A percentile compares a stretch with the other conserved stretches of the same genome.
These are phyloP conservation scores for Claviceps citrina DNA, from an alignment of 2,329 filamentous ascomycete species.

Conservation along the genomic window DNA sequence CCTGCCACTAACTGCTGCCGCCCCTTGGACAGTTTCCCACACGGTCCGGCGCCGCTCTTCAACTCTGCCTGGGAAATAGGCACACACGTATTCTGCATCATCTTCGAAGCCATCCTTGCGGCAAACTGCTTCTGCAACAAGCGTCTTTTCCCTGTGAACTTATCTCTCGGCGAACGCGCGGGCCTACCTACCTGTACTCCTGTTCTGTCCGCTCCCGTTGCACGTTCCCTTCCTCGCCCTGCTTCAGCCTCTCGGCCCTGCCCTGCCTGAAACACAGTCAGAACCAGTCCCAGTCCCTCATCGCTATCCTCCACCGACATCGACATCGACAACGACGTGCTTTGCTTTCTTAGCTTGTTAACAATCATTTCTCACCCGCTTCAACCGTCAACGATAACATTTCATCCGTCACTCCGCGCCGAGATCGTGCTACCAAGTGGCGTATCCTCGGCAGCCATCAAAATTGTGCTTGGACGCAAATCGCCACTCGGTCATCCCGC, in stretches of 20 bases:
- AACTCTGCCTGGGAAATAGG: neutral
- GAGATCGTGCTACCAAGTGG: neutral
- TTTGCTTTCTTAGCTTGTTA: slow-evolving; percentile 4
- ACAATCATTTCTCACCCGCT: slow-evolving; percentile 3
- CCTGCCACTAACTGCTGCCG: too few relatives aligned
- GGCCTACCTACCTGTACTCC: neutral
- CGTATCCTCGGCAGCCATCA: neutral
- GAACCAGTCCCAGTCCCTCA: slow-evolving; percentile 5
- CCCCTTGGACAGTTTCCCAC: too few relatives aligned
- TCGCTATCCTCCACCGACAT: slow-evolving; percentile 6
- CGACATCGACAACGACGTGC: slow-evolving; percentile 1
- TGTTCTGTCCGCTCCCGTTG: slow-evolving; percentile 1
- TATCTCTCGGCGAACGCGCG: neutral
- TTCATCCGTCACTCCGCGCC: neutral
- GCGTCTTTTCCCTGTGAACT: slow-evolving; percentile 1
- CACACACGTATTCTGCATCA: neutral
- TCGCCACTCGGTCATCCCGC: slow-evolving; percentile 7
- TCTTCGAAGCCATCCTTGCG: neutral
- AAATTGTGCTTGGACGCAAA: slow-evolving; percentile 4
- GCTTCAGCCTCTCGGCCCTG: slow-evolving; percentile 7
- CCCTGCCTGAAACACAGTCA: slow-evolving; percentile 13
- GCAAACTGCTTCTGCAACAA: neutral
- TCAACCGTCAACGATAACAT: slow-evolving; percentile 6
- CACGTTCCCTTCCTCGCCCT: slow-evolving; percentile 3
- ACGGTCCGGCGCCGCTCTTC: slow-evolving; percentile 1